Conservation (phyloP, 116 monocot species). For the Trichopus zeylanicus region DNA sequence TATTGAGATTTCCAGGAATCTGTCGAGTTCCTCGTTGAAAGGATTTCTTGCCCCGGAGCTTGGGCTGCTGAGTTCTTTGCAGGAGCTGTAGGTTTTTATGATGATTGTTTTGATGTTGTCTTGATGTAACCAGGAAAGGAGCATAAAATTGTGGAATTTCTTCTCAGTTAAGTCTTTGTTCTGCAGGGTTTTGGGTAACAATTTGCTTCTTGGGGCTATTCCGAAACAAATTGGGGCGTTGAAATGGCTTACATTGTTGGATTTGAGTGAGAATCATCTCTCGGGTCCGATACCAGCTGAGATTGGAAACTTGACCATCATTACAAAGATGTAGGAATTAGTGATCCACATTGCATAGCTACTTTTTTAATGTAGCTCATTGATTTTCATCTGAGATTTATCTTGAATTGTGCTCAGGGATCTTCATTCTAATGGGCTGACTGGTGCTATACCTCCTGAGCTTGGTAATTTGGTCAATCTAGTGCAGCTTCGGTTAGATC, state of each 20-base stretch:
- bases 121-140: not conserved
- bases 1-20: slow-evolving; percentile 45
- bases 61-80: slow-evolving; percentile 36
- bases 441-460: slow-evolving; percentile 53
- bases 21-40: slow-evolving; percentile 63
- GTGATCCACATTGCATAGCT: not conserved
- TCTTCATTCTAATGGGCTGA: slow-evolving; percentile 60
- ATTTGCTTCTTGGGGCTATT: slow-evolving; percentile 59
- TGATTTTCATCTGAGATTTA: not conserved
- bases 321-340: slow-evolving; percentile 50
- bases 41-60: slow-evolving; percentile 75
- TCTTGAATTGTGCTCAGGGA: slow-evolving; percentile 32
- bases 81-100: slow-evolving; percentile 52
- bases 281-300: slow-evolving; percentile 73
- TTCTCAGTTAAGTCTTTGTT: not conserved
- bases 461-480: slow-evolving; percentile 58
- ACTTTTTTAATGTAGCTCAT: not conserved
- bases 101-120: not conserved
- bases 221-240: slow-evolving; percentile 73
- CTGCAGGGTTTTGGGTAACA: slow-evolving; percentile 61
- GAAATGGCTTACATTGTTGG: slow-evolving; percentile 56
- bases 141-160: not conserved
- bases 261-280: slow-evolving; percentile 70
- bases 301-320: slow-evolving; percentile 42
- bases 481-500: slow-evolving; percentile 52